Base-by-base conservation (phyloP, 1,139 yeast genomes). In the Scheffersomyces titani region DNA sequence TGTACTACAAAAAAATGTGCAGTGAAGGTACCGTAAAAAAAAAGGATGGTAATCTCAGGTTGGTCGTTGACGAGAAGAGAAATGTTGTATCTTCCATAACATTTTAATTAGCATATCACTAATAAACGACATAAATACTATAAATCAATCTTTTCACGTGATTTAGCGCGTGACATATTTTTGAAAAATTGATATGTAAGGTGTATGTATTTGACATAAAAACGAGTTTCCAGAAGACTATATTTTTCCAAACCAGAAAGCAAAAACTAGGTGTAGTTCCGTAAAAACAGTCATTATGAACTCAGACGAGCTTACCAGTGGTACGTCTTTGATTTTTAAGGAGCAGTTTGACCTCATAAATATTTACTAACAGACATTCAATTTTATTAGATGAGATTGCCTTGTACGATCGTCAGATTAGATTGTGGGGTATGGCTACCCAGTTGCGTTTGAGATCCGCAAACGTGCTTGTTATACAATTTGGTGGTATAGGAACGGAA, bases 371-470 rank as follows among this genome's bases (percentile, higher is more conserved):
- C 53, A 30, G 16, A 46, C 19, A 19, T 46, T 46, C 48, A 30
- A 30, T 30, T 46, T 22, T 46, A 61, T n/a, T 68, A 75, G 98
- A 92, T 66, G 98, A 93, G 71, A 87, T 93, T 56, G 97, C 97
- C 1, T 78, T 93, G 36, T 94, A 94, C 70, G 99, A 94, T 72
- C 84, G 99, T 59, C 99, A 94, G 71, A 93, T 94, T 64, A 77
- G 99, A 62, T 80, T 94, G 47, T 94, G 99, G 99, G 99, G 99
- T 13, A 81, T 94, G 74, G 96, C 90, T 36, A 97, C 98, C 18
- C 99, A 94, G 71, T 81, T 86, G 53, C 77, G 92, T 53, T 84
- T 94, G 76, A 81, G 96, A 51, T 84, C 88, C 30, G 89, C 98
- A 18, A 83, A 83, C 55, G 80, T 93, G 7, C 76, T 94, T 54